Evolutionary conservation across 108 stramenopile genomes (phyloP), one percentile per base, ranked within the genome.

Genomic region (Skeletonema menzelii): DNA sequence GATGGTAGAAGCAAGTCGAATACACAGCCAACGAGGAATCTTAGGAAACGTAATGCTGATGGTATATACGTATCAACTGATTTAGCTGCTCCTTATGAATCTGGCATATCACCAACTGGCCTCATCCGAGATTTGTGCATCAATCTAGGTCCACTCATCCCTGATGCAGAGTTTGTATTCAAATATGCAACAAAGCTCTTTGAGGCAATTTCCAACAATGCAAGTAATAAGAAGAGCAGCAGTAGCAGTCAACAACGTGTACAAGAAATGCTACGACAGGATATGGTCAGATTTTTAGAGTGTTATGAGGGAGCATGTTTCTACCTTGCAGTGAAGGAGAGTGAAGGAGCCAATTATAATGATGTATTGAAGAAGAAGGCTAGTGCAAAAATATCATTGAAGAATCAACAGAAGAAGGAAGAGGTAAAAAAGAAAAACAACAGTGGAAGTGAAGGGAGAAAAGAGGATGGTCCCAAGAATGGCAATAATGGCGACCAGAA

Each of bases 221-320:
- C 8, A 0, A 49, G 14, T 3, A 44, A 56, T 7, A 37, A 55
- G 8, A 24, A 14, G 24, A 47, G 11, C 46, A 22, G 53, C 8
- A 56, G 27, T 30, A 30, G 17, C 8, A 32, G 17, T 8, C 24
- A 13, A 7, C 26, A 17, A 34, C 40, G 27, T 11, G 38, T 38
- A 34, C 22, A 42, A 34, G 47, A 71, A 47, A 38, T 27, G 44
- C 56, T 74, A 4, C 4, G 38, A 11, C 68, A 27, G 26, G 89
- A 91, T 40, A 68, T 88, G 32, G 44, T 59, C 15, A 67, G 79
- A 11, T 53, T 79, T 58, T 56, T 37, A 38, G 22, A 56, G 1
- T 82, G 67, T 37, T 91, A 91, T 64, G 89, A 91, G 55, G 86
- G 87, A 1, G 87, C 77, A 2, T 91, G 89, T 53, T 86, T 88